Evolutionary conservation across 441 rosid genomes (phyloP), one percentile per base, ranked within the genome.

Genomic region (Brassica hybrid): DNA sequence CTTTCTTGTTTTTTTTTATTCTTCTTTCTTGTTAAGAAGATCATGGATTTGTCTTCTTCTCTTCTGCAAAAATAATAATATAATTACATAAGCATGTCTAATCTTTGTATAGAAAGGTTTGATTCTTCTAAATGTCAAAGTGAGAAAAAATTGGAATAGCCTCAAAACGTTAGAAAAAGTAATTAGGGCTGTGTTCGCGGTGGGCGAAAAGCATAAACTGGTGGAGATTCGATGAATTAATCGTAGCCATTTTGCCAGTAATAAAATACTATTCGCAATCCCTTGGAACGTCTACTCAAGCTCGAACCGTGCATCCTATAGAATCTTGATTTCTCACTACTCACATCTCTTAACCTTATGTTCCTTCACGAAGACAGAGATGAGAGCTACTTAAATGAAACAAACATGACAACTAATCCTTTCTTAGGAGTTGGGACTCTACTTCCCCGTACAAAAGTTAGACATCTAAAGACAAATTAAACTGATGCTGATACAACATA

Each of bases 271-370:
- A 19, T 56, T 18, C 61, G 13, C 23, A 19, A 18, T 58, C 43
- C 43, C 8, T 36, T 8, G 12, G 12, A 36, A 9, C 10, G 8
- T 36, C 43, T 36, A 36, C 8, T 59, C 63, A 11, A 21, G 34
- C 63, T 59, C 62, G 8, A 59, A 59, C 32, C 16, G 16, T 59
- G 32, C 14, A 11, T 59, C 16, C 63, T 21, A 21, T 59, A 25
- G 34, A 60, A 60, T 60, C 38, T 25, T 25, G 65, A 27, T 25
- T 13, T 60, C 65, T 25, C 65, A 25, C 38, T 60, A 10, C 65
- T 60, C 65, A 60, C 18, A 27, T 25, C 65, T 61, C 18, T 21
- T 60, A 25, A 12, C 65, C 7, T 25, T 23, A 60, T 5, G 64
- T 59, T 58, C 23, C 16, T 59, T 45, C 54, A 59, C 0, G 25